Evolutionary conservation across 495 filamentous ascomycete species (phyloP), one percentile per base, ranked within the genome.

Genomic region (Antarctomyces pellizariae): DNA sequence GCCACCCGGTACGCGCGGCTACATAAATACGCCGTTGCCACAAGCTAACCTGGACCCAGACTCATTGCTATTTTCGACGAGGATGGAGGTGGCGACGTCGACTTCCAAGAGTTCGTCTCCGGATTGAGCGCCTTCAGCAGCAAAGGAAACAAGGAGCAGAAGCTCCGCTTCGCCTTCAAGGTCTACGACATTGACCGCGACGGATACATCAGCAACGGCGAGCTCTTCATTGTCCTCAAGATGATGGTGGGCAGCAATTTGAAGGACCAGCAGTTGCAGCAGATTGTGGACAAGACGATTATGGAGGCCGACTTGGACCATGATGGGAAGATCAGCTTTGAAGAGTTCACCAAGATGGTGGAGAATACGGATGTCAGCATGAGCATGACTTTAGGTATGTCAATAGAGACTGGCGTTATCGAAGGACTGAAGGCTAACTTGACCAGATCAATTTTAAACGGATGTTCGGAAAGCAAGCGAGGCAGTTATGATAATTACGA

Each of bases 231-330:
- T 44, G 86, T 99, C 42, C 59, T 99, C 36, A 99, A 99, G 70
- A 99, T 99, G 86, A 99, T 99, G 86, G 86, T 99, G 35, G 86
- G 86, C 24, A 93, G 80, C 55, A 99, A 99, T 53, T 54, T 99
- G 44, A 99, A 99, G 64, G 89, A 99, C 46, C 73, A 90, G 53
- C 86, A 99, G 53, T 54, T 99, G 51, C 86, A 99, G 53, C 86
- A 84, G 59, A 80, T 80, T 36, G 86, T 99, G 34, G 86, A 99
- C 55, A 99, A 99, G 67, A 99, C 86, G 28, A 99, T 99, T 45
- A 95, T 95, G 86, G 86, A 99, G 56, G 89, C 86, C 23, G 86
- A 99, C 49, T 64, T 75, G 42, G 89, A 99, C 50, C 62, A 67
- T 22, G 86, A 99, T 52, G 86, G 86, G 37, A 90, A 90, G 61